Conservation (phyloP, 148 eudicot genomes). For the Spergularia bocconei region DNA sequence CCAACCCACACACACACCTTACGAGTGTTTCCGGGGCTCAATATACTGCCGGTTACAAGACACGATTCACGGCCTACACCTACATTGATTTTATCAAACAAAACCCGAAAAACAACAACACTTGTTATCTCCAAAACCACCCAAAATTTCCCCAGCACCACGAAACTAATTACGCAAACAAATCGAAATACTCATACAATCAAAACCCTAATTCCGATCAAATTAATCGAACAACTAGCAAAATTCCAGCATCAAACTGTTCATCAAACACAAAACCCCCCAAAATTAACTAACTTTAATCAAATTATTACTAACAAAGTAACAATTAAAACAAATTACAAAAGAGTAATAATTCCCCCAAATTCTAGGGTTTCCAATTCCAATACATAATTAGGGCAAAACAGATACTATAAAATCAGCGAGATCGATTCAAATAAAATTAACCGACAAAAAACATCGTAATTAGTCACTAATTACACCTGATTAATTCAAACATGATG, state of each 20-base stretch:
- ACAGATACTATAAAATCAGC: background rate
- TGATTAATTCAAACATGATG: background rate
- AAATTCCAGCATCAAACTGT: background rate
- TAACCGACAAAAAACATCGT: too few relatives aligned
- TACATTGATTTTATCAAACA: background rate
- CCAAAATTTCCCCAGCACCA: background rate
- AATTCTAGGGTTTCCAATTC: background rate
- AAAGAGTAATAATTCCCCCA: background rate
- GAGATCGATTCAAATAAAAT: too few relatives aligned
- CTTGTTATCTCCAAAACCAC: background rate
- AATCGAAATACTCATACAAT: background rate
- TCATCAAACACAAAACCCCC: background rate
- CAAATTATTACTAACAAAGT: background rate
- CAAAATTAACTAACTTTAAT: background rate
- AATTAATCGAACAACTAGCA: background rate
- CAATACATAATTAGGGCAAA: background rate
- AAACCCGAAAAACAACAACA: too few relatives aligned
- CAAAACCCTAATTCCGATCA: background rate
- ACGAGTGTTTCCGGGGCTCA: background rate
- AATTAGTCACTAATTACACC: too few relatives aligned
- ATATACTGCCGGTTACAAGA: background rate
- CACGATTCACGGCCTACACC: background rate
- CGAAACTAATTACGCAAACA: background rate
- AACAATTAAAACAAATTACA: background rate
- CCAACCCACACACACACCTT: too few relatives aligned